These are phyloP conservation scores for Paecilomyces dactylethromorphus DNA, from an alignment of 2,329 filamentous ascomycete species.

Conservation along the genomic window DNA sequence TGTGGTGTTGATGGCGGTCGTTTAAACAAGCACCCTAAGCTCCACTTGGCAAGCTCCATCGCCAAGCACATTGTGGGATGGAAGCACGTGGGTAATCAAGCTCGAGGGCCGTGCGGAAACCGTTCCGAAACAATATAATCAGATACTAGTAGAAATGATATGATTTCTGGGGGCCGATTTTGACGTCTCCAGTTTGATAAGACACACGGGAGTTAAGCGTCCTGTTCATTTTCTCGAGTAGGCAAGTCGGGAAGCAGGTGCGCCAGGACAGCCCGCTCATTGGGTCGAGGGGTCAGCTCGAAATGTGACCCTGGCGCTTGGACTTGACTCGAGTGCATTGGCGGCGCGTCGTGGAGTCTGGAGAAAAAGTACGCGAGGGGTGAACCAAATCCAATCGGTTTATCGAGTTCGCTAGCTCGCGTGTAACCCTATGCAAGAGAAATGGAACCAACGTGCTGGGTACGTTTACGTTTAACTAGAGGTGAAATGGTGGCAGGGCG, in stretches of 20 bases:
- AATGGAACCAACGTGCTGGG: not conserved
- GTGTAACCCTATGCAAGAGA: not conserved
- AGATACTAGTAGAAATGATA: not conserved
- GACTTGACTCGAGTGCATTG: not conserved
- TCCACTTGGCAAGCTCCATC: not conserved
- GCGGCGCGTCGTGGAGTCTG: not conserved
- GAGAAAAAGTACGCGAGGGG: not conserved
- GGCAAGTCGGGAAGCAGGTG: not conserved
- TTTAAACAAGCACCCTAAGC: not conserved
- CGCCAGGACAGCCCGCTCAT: not conserved
- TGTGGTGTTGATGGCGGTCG: not conserved
- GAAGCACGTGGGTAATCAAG: not conserved
- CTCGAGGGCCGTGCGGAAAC: not conserved
- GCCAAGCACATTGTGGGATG: not conserved
- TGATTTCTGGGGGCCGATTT: not conserved
- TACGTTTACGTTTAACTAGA: too few species aligned
- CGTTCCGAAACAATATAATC: not conserved
- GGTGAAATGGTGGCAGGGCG: not conserved
- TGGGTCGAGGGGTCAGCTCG: not conserved
- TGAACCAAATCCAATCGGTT: not conserved
- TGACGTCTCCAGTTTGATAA: not conserved
- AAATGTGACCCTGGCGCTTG: not conserved
- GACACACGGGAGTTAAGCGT: not conserved
- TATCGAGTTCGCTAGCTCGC: not conserved
- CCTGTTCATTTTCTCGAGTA: not conserved